phyloP scores from a whole-genome alignment of 805 yeast genomes.

The Candida parachauliodes region DNA sequence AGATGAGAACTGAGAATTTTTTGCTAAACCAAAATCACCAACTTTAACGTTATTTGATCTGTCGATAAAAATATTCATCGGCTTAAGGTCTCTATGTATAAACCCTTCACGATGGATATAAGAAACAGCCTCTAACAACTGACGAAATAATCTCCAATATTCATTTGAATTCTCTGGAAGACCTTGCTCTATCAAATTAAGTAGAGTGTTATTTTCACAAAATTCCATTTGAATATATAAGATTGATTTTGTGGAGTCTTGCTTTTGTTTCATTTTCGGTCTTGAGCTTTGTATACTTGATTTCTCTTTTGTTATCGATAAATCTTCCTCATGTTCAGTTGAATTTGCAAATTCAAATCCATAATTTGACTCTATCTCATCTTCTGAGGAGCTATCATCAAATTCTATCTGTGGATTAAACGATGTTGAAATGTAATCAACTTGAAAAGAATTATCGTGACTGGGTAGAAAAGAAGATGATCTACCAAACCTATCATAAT shows the following conservation, averaged over 20 bases:
- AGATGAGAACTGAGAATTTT: slow-evolving; percentile 62
- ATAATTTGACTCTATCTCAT: slow-evolving; percentile 23
- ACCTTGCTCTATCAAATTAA: slow-evolving; percentile 74
- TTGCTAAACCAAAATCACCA: slow-evolving; percentile 97
- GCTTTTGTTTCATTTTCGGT: neutral
- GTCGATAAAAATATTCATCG: slow-evolving; percentile 93
- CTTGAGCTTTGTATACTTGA: neutral
- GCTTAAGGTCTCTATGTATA: slow-evolving; percentile 92
- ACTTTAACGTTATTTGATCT: slow-evolving; percentile 83
- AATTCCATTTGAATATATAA: slow-evolving; percentile 97
- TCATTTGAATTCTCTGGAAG: slow-evolving; percentile 68
- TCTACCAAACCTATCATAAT: slow-evolving; percentile 14
- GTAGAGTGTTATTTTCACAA: slow-evolving; percentile 89
- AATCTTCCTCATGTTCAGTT: too few relatives aligned
- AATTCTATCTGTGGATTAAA: slow-evolving; percentile 56
- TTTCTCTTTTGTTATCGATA: slow-evolving; percentile 5
- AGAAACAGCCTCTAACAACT: slow-evolving; percentile 81
- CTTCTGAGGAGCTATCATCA: slow-evolving; percentile 33
- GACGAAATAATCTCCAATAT: slow-evolving; percentile 88
- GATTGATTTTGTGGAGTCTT: slow-evolving; percentile 53
- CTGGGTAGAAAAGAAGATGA: slow-evolving; percentile 18
- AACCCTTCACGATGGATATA: slow-evolving; percentile 93
- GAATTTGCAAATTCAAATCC: slow-evolving; percentile 32
- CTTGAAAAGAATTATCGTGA: slow-evolving; percentile 30
- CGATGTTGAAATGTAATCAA: slow-evolving; percentile 70